These are phyloP conservation scores for Fusarium lyarnte DNA, from an alignment of 2,329 filamentous ascomycete genomes.

Conservation along the genomic window DNA sequence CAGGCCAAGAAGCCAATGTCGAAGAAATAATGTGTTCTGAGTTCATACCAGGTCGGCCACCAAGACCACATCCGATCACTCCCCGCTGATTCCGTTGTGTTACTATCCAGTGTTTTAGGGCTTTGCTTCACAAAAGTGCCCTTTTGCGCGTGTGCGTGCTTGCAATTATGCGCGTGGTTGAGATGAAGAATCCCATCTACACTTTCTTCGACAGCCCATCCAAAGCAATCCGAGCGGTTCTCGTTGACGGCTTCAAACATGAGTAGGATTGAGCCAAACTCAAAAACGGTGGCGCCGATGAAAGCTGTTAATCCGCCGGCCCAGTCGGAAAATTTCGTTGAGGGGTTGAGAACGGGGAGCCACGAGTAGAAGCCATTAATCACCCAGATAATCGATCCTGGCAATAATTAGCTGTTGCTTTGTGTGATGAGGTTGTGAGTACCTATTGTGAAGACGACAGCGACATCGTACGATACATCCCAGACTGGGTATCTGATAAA, in stretches of 20 bases:
- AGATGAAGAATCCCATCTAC: constrained; percentile 29
- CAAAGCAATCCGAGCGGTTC: constrained; percentile 71
- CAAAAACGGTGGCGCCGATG: constrained; percentile 74
- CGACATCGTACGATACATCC: constrained; percentile 56
- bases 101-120: neutral
- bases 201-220: constrained; percentile 68
- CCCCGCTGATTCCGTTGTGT: neutral
- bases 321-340: constrained; percentile 60
- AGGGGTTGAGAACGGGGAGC: constrained; percentile 61
- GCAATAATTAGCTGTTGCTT: neutral
- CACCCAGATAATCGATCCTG: constrained; percentile 61
- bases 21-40: constrained; percentile 65
- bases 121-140: constrained; percentile 26
- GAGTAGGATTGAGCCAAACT: constrained; percentile 69
- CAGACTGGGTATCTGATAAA: constrained; percentile 50
- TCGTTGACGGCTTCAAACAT: constrained; percentile 76
- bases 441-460: constrained; percentile 53
- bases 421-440: neutral
- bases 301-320: constrained; percentile 71
- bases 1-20: constrained; percentile 65
- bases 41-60: constrained; percentile 66
- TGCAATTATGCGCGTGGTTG: constrained; percentile 31
- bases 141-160: constrained; percentile 43
- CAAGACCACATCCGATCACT: constrained; percentile 60
- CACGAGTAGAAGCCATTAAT: constrained; percentile 68